Evolutionary conservation across 441 rosid species (phyloP), one percentile per base, ranked within the genome.

Genomic region (Gossypium schwendimanii): DNA sequence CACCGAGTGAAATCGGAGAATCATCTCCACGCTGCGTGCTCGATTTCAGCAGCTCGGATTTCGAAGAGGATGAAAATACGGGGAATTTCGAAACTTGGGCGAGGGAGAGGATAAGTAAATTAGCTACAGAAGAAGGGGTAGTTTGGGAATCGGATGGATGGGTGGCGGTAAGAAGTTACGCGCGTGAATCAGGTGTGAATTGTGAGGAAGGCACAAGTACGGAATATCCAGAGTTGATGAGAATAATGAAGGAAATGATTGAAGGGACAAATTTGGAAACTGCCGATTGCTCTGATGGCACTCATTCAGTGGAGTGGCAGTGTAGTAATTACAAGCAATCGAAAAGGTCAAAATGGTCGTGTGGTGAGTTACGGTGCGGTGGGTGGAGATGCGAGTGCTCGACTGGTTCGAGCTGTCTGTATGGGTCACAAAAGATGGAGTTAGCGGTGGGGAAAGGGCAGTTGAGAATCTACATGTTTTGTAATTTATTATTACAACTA

Each of bases 1-100:
- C 81, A 33, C 52, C 71, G 23, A 50, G 17, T 28, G 49, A 21
- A 3, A 15, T 21, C 62, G 41, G 41, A 0, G 85, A 86, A 71
- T 52, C 79, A 36, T 89, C 97, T 62, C 95, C 93, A 5, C 91
- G 93, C 60, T 84, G 91, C 79, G 90, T 89, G 17, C 90, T 89
- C 9, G 88, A 87, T 81, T 85, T 87, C 84, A 77, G 63, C 50
- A 75, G 58, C 81, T 79, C 83, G 20, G 85, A 78, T 11, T 83
- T 82, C 50, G 87, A 84, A 21, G 78, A 70, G 0, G 73, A 54
- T 3, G 83, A 68, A 6, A 54, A 1, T 2, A 26, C 8, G 57
- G 49, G 12, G 63, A 69, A 47, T 2, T 45, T 31, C 3, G 78
- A 70, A 17, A 60, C 2, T 65, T 76, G 80, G 24, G 84, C 77